phyloP scores from a whole-genome alignment of 805 yeast species.

The Saccharomyces jurei region DNA sequence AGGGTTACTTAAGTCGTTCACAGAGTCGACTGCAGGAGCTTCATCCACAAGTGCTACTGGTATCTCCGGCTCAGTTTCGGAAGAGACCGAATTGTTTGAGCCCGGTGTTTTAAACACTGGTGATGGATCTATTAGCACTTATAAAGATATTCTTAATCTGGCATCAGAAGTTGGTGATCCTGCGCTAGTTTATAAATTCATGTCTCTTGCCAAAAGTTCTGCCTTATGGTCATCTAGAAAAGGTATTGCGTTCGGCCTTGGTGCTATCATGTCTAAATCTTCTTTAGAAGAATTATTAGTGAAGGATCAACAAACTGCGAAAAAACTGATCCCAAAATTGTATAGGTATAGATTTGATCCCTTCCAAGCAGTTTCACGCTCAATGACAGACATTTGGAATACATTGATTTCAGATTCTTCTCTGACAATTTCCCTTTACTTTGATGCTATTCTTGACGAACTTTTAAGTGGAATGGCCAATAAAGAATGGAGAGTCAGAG shows the following conservation, averaged over 20 bases:
- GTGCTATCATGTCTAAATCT: conserved; percentile 73
- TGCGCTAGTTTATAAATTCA: conserved; percentile 82
- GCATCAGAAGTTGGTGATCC: conserved; percentile 97
- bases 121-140: conserved; percentile 83
- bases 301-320: conserved; percentile 46
- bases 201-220: conserved; percentile 83
- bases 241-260: conserved; percentile 90
- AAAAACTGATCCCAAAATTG: conserved; percentile 67
- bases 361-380: conserved; percentile 56
- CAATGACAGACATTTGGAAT: conserved; percentile 88
- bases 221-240: conserved; percentile 87
- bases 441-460: conserved; percentile 54
- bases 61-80: conserved; percentile 57
- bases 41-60: conserved; percentile 31
- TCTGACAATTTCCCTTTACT: conserved; percentile 44
- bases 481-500: conserved; percentile 88
- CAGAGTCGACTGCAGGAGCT: conserved; percentile 48
- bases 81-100: conserved; percentile 79
- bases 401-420: conserved; percentile 53
- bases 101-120: conserved; percentile 72
- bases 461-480: conserved; percentile 61
- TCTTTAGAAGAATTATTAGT: conserved; percentile 56
- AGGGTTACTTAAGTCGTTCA: conserved; percentile 66
- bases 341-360: conserved; percentile 86
- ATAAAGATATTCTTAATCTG: conserved; percentile 76